Base-by-base conservation (phyloP, 257 asterid genomes). In the Solanum okadae region DNA sequence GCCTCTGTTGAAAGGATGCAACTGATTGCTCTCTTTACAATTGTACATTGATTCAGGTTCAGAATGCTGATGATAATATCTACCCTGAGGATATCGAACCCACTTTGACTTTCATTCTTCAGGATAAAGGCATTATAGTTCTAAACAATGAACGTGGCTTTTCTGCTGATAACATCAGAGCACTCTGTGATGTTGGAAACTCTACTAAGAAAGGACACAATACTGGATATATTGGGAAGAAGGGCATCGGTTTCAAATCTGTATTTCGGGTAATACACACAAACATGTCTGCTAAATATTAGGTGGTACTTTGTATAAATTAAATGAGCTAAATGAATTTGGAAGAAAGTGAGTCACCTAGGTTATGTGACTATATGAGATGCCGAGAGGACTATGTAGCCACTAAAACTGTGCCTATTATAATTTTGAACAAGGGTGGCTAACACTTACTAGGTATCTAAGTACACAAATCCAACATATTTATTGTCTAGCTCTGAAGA, bases 181-280 rank as follows among this genome's bases (percentile, higher is more conserved):
- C 99, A 35, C 98, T 97, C 87, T 97, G 99, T 85, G 99, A 97
- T 90, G 95, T 97, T 87, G 99, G 99, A 85, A 97, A 94, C 91
- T 97, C 99, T 46, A 96, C 99, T 49, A 97, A 97, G 89, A 94
- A 82, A 86, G 95, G 92, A 86, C 90, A 85, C 35, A 91, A 61
- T 88, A 91, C 95, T 90, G 99, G 99, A 91, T 96, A 94, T 91
- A 97, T 97, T 87, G 99, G 99, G 89, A 97, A 97, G 96, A 97
- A 97, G 91, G 99, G 99, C 94, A 97, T 97, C 83, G 99, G 99
- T 86, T 97, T 97, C 94, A 97, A 97, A 96, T 97, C 99, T 84
- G 99, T 97, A 63, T 97, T 97, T 83, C 94, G 99, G 99, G 99
- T 97, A 97, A 68, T 82, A 70, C 89, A 86, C 56, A 75, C 52